Evolutionary conservation across 2,329 filamentous ascomycete genomes (phyloP), one percentile per base, ranked within the genome.

Genomic region (Magnaporthiopsis rhizophila): DNA sequence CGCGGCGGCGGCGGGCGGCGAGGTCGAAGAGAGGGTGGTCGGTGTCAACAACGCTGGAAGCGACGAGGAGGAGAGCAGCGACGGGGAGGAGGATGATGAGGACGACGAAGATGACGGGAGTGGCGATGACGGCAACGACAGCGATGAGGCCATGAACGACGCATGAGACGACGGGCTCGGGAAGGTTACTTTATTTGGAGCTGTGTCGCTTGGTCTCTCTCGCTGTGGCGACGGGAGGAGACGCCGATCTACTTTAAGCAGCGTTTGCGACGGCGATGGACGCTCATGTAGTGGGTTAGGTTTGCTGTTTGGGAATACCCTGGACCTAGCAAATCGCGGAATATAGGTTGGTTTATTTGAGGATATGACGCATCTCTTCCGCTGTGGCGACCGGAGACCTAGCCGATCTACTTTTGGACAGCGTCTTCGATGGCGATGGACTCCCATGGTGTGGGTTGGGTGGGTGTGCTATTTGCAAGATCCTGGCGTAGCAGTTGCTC

Each of bases 1-100:
- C 24, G 68, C 71, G 68, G 73, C 81, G 67, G 77, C 81, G 67
- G 77, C 82, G 13, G 85, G 84, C 66, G 85, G 85, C 61, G 84
- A 86, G 60, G 86, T 87, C 30, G 83, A 86, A 74, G 94, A 99
- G 76, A 85, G 91, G 65, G 79, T 95, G 61, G 86, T 98, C 6
- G 90, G 89, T 0, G 81, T 96, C 61, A 82, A 84, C 50, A 84
- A 88, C 59, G 83, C 88, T 64, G 86, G 84, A 62, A 84, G 81
- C 18, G 83, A 78, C 34, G 83, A 80, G 58, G 83, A 76, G 58
- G 80, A 77, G 58, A 78, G 77, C 63, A 79, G 72, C 15, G 80
- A 75, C 24, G 79, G 77, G 13, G 81, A 79, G 36, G 80, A 79
- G 30, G 81, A 75, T 26, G 78, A 79, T 32, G 81, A 75, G n/a